Evolutionary conservation across 1,284 basidiomycete genomes (phyloP), one percentile per base, ranked within the genome.

Genomic region (Cutaneotrichosporon sp.): DNA sequence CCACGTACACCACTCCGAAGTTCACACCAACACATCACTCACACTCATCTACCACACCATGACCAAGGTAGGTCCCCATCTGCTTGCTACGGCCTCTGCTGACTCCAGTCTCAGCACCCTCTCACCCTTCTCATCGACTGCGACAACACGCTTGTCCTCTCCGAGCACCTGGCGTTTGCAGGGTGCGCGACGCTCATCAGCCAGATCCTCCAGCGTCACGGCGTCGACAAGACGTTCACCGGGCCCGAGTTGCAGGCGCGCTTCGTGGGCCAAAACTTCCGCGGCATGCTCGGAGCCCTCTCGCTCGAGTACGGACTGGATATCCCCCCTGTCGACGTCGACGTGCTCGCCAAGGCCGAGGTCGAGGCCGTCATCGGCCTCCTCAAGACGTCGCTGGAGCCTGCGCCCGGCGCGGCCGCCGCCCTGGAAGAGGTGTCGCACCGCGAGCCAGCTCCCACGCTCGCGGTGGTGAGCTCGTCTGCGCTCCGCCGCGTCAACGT

Each of bases 71-170:
- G 18, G 36, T 13, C 36, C 14, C 14, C 14, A 11, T 38, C 36
- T 16, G 13, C 36, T 14, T 14, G 4, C 36, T 16, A 7, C 36
- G 18, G 6, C 36, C 13, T 38, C 2, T 38, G 18, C 36, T 38
- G 14, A 38, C 36, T 38, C 36, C 36, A 38, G 36, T 16, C 36
- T 16, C 13, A 2, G 13, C 13, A 38, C 10, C 36, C 36, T 38
- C 46, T 56, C 16, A 69, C 69, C 24, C 56, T 71, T 57, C 65
- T 71, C 34, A 65, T 71, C 52, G 70, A 71, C 61, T 71, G 70
- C 64, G 70, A 71, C 59, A 71, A 71, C 61, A 71, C 70, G 25
- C 66, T 71, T n/a, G 70, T 71, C 2, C 60, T 67, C 2, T 68
- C 67, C 8, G 70, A 71, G 38, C 60, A 67, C 24, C 64, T 71